Evolutionary conservation across 208 protist species (phyloP).

Genomic region (Leishmania mexicana): DNA sequence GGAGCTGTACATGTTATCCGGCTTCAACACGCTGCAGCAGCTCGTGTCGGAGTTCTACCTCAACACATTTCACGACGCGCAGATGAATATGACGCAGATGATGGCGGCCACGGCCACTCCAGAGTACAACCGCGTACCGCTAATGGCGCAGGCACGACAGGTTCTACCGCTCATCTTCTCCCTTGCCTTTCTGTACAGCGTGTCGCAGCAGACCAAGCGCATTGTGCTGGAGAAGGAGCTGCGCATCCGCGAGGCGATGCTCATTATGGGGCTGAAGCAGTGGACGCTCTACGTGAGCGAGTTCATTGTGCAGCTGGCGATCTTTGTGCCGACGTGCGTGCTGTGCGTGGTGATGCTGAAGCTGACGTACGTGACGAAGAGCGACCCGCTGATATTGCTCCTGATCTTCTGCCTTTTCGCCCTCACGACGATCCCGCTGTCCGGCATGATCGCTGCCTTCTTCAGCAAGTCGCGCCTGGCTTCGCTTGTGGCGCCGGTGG

Average conservation of each 20-base stretch:
- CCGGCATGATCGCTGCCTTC: constrained; percentile 55
- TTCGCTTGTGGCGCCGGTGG: constrained; percentile 59
- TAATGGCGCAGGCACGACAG: constrained; percentile 25
- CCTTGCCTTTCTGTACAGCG: constrained; percentile 64
- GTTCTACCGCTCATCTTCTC: constrained; percentile 56
- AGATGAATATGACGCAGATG: constrained; percentile 21
- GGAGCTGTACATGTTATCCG: constrained; percentile 70
- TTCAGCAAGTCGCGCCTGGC: constrained; percentile 73
- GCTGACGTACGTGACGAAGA: constrained; percentile 48
- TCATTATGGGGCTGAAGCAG: constrained; percentile 79
- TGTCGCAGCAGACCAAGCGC: constrained; percentile 51
- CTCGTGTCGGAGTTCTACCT: constrained; percentile 48
- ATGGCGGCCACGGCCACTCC: constrained; percentile 32
- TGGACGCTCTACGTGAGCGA: constrained; percentile 49
- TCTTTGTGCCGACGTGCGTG: constrained; percentile 53
- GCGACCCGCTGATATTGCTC: constrained; percentile 53
- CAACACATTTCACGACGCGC: constrained; percentile 20
- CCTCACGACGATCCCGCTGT: constrained; percentile 56
- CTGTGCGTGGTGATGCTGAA: constrained; percentile 46
- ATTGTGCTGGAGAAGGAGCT: constrained; percentile 78
- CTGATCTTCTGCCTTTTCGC: constrained; percentile 66
- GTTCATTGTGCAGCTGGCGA: constrained; percentile 37
- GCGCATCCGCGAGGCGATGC: constrained; percentile 68
- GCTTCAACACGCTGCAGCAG: constrained; percentile 67
- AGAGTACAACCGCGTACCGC: constrained; percentile 26